phyloP scores from a whole-genome alignment of 441 rosid genomes.

The Metrosideros polymorpha region DNA sequence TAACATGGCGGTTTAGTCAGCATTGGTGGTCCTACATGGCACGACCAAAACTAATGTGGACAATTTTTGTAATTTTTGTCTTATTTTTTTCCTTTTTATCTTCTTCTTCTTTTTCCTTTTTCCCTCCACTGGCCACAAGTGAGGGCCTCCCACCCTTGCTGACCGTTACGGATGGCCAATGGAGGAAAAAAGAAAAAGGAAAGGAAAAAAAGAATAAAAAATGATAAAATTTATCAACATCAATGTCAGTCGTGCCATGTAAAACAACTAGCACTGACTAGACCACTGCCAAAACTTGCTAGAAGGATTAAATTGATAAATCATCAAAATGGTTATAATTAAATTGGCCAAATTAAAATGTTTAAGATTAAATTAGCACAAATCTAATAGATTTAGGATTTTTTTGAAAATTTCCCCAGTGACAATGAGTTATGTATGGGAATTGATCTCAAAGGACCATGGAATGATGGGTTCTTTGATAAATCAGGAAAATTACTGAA shows the following conservation, averaged over 20 bases:
- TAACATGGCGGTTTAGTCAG: neutral
- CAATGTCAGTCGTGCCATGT: too few species aligned
- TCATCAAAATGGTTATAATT: neutral
- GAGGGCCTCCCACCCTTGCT: neutral
- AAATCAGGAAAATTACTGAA: neutral
- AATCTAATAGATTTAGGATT: neutral
- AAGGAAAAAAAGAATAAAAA: neutral
- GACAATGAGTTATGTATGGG: neutral
- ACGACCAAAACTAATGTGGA: neutral
- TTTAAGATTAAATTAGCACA: neutral
- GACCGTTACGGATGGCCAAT: rapidly evolving
- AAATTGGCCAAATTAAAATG: neutral
- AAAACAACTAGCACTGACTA: neutral
- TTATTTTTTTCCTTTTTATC: rapidly evolving
- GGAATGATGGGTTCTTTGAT: neutral
- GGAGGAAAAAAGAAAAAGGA: neutral
- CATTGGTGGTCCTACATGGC: rapidly evolving
- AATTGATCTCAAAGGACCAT: neutral
- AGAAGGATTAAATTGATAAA: neutral
- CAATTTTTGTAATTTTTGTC: neutral
- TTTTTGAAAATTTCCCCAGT: neutral
- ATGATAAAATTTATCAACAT: neutral
- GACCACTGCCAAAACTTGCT: neutral
- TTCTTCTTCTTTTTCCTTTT: neutral
- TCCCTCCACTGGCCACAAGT: neutral